Base-by-base conservation (phyloP, 2,329 filamentous ascomycete genomes). In the Colletotrichum horii region DNA sequence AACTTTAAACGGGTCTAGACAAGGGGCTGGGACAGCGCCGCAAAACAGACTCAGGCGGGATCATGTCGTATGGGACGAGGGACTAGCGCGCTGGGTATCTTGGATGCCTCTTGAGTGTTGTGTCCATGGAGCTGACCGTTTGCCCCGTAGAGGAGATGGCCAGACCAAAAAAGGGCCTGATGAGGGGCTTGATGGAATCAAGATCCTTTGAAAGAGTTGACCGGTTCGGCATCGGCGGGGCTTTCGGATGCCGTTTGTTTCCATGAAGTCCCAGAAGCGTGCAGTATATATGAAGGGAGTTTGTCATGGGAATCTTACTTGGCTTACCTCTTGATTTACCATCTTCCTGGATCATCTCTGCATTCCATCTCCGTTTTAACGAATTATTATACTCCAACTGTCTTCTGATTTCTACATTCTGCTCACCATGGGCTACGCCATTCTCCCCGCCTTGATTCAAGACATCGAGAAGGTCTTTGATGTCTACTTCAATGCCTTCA, bases 391-490 rank as follows among this genome's bases (percentile, higher is more conserved):
- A 3, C 16, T 16, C 48, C 32, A 55, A 24, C 55, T 43, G 4
- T 34, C 43, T 34, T 16, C 22, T 28, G 19, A 9, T 64, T 24
- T 22, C 5, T 52, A 32, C 67, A 48, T 66, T 26, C 24, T 58
- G n/a, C 14, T 61, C 65, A 81, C 72, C 34, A 86, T 86, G 85
- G 79, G 81, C 55, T 85, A 85, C 71, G 82, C 84, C 30, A 83
- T 88, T n/a, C 79, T 86, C 26, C 87, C 87, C 26, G 86, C 87
- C 16, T 80, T 88, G 38, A 84, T 88, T 71, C 83, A 85, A 8
- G 87, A 89, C 78, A 88, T 89, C 79, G 82, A 83, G 34, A 81
- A 81, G 38, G 83, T 88, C 38, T 89, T 88, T 81, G 84, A 88
- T 72, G 81, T 84, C 66, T 89, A 89, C 81, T 89, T 89, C 76